Conservation (phyloP, 352 stramenopile species). For the Phytophthora meadii region DNA sequence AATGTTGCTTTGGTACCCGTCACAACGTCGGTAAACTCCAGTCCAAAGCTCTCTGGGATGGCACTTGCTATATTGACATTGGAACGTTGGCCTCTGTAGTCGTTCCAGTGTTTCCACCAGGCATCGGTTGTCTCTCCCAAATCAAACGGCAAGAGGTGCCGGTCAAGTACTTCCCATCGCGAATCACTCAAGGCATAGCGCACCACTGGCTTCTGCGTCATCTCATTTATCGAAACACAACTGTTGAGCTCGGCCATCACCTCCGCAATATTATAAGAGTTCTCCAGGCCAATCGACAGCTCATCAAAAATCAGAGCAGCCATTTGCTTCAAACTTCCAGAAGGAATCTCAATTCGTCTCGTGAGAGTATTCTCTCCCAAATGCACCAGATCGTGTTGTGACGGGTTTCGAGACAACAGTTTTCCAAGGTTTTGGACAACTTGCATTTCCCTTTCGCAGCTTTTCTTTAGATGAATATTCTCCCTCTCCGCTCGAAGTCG, state of each 20-base stretch:
- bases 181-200: constrained; percentile 33
- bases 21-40: constrained; percentile 46
- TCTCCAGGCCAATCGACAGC: constrained; percentile 35
- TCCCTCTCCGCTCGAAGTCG: constrained; percentile 5
- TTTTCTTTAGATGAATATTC: constrained; percentile 14
- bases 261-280: constrained; percentile 34
- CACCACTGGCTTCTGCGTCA: constrained; percentile 21
- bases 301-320: constrained; percentile 41
- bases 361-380: constrained; percentile 10
- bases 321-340: constrained; percentile 7
- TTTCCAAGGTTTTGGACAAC: constrained; percentile 19
- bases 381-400: constrained; percentile 6
- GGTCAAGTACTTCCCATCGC: constrained; percentile 42
- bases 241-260: constrained; percentile 26
- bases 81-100: constrained; percentile 24
- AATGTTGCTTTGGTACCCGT: constrained; percentile 54
- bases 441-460: constrained; percentile 5
- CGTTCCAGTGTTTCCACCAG: constrained; percentile 38
- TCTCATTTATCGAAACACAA: constrained; percentile 10
- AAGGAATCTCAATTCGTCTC: constrained; percentile 23
- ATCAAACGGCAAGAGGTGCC: constrained; percentile 40
- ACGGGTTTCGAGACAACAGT: constrained; percentile 21
- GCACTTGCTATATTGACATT: constrained; percentile 32
- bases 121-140: constrained; percentile 33
- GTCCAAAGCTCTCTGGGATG: constrained; percentile 53